Evolutionary conservation across 2,329 filamentous ascomycete species (phyloP), one percentile per base, ranked within the genome.

Genomic region (Calycina herbarum): DNA sequence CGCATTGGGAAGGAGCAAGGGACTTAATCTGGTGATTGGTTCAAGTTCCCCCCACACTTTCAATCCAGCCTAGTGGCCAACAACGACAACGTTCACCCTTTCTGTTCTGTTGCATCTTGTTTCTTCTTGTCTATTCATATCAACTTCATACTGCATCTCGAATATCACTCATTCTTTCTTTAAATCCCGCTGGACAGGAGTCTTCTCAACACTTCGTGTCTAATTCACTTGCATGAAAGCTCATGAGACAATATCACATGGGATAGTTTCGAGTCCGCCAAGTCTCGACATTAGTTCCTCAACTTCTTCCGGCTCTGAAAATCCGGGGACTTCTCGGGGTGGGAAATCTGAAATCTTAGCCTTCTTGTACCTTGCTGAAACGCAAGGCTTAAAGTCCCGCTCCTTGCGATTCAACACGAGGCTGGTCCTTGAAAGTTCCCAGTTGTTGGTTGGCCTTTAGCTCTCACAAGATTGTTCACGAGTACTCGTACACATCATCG

Each of bases 401-500:
- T 51, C n/a, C 45, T 45, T 51, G n/a, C n/a, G 20, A 54, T 54
- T 5, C 48, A 15, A 40, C 38, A 40, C 11, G 38, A 40, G 38
- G 38, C 38, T 40, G 17, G 11, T 40, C 38, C 38, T 40, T 15
- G 38, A 17, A 40, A 13, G 38, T 15, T 40, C 17, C 48, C 48
- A 54, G 48, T 54, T 24, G 11, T 24, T 54, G 24, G 11, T 24
- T 54, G 24, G 3, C 4, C n/a, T 24, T 24, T 13, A 54, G 48
- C 20, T 54, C 48, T 54, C 48, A 54, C 48, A 54, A 27, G 20
- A 13, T 54, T 54, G 48, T 24, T 54, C 48, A 27, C 48, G 48
- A 54, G 48, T 24, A 54, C 48, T 13, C 48, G 48, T 24, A 54
- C 48, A 27, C 48, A 40, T 40, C 38, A 40, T 54, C 20, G 48